phyloP scores from a whole-genome alignment of 2,329 filamentous ascomycete genomes.

The Aspergillus latus region DNA sequence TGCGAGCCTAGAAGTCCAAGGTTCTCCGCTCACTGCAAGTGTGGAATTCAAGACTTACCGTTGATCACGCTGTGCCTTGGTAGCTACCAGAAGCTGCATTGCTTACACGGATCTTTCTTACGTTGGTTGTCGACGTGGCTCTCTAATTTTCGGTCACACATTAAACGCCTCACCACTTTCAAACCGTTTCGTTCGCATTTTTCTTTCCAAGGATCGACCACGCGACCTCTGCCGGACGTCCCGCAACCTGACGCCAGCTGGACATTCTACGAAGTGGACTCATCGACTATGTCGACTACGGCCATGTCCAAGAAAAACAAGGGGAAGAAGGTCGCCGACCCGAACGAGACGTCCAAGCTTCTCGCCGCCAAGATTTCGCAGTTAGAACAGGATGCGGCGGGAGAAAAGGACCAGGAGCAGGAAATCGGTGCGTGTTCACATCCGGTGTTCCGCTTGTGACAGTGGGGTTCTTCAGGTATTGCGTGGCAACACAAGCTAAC shows the following conservation, averaged over 20 bases:
- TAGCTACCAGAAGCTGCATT: not conserved
- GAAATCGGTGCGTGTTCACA: conserved; percentile 74
- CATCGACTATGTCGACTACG: conserved; percentile 47
- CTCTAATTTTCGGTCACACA: conserved; percentile 17
- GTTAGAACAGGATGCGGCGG: conserved; percentile 86
- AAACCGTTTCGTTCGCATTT: conserved; percentile 28
- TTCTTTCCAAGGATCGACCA: conserved; percentile 44
- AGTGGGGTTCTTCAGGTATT: conserved; percentile 15
- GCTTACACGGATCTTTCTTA: conserved; percentile 1
- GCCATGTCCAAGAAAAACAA: conserved; percentile 72
- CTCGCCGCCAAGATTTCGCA: conserved; percentile 93
- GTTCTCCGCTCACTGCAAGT: conserved; percentile 24
- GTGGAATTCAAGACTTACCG: conserved; percentile 13
- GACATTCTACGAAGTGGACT: conserved; percentile 12
- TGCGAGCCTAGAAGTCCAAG: conserved; percentile 28
- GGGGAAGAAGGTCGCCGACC: conserved; percentile 79
- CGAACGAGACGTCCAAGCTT: conserved; percentile 85
- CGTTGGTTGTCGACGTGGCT: conserved; percentile 11
- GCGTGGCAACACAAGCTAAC: conserved; percentile 12
- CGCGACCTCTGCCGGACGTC: conserved; percentile 45
- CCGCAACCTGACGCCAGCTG: conserved; percentile 38
- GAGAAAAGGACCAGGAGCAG: conserved; percentile 90
- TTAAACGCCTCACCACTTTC: conserved; percentile 15
- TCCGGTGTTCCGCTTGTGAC: conserved; percentile 5
- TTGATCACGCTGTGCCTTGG: conserved; percentile 3